phyloP scores from a whole-genome alignment of 352 stramenopile genomes.

The Pythium insidiosum region DNA sequence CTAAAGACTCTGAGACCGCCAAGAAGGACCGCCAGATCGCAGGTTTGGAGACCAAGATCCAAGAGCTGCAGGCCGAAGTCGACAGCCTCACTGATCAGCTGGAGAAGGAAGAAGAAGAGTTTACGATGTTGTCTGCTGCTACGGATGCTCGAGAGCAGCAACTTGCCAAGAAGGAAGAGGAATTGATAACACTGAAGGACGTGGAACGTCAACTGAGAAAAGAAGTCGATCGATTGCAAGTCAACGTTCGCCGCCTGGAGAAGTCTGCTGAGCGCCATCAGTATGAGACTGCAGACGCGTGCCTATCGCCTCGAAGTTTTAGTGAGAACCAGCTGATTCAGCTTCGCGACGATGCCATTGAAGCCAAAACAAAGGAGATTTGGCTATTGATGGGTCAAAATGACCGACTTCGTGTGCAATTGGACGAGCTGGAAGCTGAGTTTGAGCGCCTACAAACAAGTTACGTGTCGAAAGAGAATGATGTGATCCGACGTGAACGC shows the following conservation, averaged over 20 bases:
- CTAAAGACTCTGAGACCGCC: no score
- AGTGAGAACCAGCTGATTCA: slow-evolving; percentile 65
- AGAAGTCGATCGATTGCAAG: slow-evolving; percentile 32
- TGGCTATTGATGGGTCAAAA: slow-evolving; percentile 65
- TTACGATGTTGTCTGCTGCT: slow-evolving; percentile 44
- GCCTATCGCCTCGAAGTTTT: slow-evolving; percentile 65
- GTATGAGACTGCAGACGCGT: slow-evolving; percentile 40
- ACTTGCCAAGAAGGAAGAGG: slow-evolving; percentile 24
- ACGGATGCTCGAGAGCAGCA: slow-evolving; percentile 42
- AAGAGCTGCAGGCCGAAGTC: slow-evolving; percentile 18
- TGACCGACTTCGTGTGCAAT: slow-evolving; percentile 46
- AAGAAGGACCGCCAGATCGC: background rate
- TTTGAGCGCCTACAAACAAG: slow-evolving; percentile 53
- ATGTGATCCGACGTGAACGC: slow-evolving; percentile 36
- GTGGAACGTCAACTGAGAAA: slow-evolving; percentile 29
- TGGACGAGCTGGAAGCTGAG: slow-evolving; percentile 57
- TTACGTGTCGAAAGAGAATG: slow-evolving; percentile 51
- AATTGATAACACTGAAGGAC: slow-evolving; percentile 19
- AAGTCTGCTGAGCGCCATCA: slow-evolving; percentile 34
- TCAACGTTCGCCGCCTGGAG: slow-evolving; percentile 29
- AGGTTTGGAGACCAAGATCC: slow-evolving; percentile 6
- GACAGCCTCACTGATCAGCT: slow-evolving; percentile 36
- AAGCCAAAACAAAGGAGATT: slow-evolving; percentile 60
- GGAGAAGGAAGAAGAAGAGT: slow-evolving; percentile 59
- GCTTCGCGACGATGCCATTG: slow-evolving; percentile 64